Conservation (phyloP, 1,139 yeast species). For the Hemisphaericaspora subhashii region DNA sequence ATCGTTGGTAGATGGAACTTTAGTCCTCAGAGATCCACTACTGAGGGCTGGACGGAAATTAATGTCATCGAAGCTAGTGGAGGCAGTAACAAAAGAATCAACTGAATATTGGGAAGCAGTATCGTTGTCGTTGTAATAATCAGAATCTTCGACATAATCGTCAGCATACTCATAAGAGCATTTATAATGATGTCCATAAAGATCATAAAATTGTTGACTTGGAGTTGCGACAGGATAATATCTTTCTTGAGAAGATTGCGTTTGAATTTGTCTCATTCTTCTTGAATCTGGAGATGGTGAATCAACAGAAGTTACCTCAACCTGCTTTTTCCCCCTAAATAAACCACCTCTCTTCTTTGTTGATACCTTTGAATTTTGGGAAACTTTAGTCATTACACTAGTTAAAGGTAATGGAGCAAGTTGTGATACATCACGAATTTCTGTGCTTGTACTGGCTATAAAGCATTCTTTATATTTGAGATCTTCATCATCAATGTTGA, state of each 20-base stretch:
- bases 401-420: constrained; percentile 4
- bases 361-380: not conserved
- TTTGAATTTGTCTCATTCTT: constrained; percentile 33
- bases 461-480: constrained; percentile 33
- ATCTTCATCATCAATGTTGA: constrained; percentile 34
- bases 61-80: constrained; percentile 22
- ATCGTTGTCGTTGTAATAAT: constrained; percentile 17
- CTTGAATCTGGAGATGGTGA: constrained; percentile 20
- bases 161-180: constrained; percentile 24
- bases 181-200: constrained; percentile 26
- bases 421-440: constrained; percentile 19
- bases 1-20: constrained; percentile 1
- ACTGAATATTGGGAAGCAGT: constrained; percentile 26
- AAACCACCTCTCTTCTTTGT: constrained; percentile 1
- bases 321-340: not conserved
- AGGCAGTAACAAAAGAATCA: constrained; percentile 41
- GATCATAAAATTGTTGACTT: constrained; percentile 21
- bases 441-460: constrained; percentile 31
- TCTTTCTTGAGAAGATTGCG: constrained; percentile 29
- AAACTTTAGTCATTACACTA: not conserved
- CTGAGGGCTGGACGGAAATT: not conserved
- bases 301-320: not conserved
- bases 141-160: constrained; percentile 18
- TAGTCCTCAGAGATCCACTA: constrained; percentile 1
- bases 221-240: constrained; percentile 29